Evolutionary conservation across 2,329 filamentous ascomycete species (phyloP).

Genomic region (Colletotrichum caudatum): DNA sequence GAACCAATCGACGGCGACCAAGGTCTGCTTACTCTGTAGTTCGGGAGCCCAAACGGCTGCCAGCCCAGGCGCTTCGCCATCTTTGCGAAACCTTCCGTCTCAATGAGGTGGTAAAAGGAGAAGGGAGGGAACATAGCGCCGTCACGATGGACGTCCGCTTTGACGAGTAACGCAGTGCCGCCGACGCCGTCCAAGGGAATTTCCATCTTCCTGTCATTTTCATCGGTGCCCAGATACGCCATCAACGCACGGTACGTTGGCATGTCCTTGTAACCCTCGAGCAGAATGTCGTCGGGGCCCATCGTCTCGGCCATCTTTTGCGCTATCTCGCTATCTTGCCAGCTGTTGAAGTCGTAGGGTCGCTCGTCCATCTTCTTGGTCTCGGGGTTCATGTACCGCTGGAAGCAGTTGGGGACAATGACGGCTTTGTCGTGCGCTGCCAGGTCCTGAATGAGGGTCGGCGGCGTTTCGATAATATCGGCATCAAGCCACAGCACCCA

Average conservation of each 20-base stretch:
- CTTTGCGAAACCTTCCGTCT: conserved; percentile 97
- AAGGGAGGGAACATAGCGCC: conserved; percentile 99
- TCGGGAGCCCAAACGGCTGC: conserved; percentile 88
- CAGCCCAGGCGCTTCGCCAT: conserved; percentile 94
- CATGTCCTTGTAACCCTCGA: conserved; percentile 95
- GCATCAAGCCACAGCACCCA: conserved; percentile 98
- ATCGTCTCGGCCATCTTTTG: conserved; percentile 81
- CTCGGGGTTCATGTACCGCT: conserved; percentile 79
- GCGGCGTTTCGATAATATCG: conserved; percentile 90
- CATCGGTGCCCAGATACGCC: conserved; percentile 79
- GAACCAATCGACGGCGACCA: background rate
- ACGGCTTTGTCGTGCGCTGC: conserved; percentile 89
- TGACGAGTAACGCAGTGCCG: conserved; percentile 91
- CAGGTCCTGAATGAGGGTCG: conserved; percentile 89
- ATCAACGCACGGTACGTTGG: conserved; percentile 92
- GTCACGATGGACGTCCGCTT: conserved; percentile 95
- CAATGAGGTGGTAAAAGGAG: conserved; percentile 94
- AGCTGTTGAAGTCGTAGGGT: conserved; percentile 97
- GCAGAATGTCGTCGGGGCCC: conserved; percentile 90
- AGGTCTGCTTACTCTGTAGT: conserved; percentile 83
- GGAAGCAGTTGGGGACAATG: conserved; percentile 95
- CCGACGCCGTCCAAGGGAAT: conserved; percentile 92
- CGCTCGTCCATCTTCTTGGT: conserved; percentile 79
- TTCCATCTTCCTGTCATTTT: conserved; percentile 69
- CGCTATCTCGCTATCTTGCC: conserved; percentile 89